Evolutionary conservation across 345 rosid species (phyloP).

Genomic region (Linum usitatissimum): DNA sequence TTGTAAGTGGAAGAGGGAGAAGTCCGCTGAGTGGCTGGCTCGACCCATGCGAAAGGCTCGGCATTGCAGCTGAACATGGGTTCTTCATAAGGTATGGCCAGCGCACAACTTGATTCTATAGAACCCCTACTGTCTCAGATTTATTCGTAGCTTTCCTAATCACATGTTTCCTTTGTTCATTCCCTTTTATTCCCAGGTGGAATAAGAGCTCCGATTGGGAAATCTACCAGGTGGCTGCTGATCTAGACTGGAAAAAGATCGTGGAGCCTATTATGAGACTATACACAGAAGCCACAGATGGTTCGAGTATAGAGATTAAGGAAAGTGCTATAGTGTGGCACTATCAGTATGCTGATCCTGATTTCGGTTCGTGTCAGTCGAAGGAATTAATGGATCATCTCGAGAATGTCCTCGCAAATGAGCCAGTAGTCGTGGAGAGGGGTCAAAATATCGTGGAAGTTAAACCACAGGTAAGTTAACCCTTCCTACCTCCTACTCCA

Average conservation of each 20-base stretch:
- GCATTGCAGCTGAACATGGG: slow-evolving; percentile 85
- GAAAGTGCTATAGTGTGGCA: slow-evolving; percentile 88
- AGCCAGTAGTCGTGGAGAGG: slow-evolving; percentile 76
- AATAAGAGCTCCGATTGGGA: slow-evolving; percentile 47
- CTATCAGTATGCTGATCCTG: slow-evolving; percentile 58
- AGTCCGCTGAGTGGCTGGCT: slow-evolving; percentile 65
- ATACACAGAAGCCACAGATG: slow-evolving; percentile 70
- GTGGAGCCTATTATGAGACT: slow-evolving; percentile 69
- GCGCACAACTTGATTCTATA: background rate
- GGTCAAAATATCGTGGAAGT: slow-evolving; percentile 79
- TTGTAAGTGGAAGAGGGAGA: slow-evolving; percentile 78
- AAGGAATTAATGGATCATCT: slow-evolving; percentile 79
- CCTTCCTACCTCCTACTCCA: background rate
- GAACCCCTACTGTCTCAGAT: no score
- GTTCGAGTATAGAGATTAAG: slow-evolving; percentile 66
- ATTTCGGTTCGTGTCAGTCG: slow-evolving; percentile 68
- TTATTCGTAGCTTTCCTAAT: no score
- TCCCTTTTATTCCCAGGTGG: slow-evolving; percentile 33
- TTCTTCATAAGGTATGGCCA: slow-evolving; percentile 49
- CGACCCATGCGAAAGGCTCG: slow-evolving; percentile 46
- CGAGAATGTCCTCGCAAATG: slow-evolving; percentile 72
- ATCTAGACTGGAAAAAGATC: slow-evolving; percentile 53
- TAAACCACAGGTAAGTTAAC: slow-evolving; percentile 62
- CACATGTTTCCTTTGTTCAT: background rate
- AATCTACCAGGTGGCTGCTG: slow-evolving; percentile 26